phyloP scores from a whole-genome alignment of 2,329 filamentous ascomycete genomes.

The Dactylellina sp. region DNA sequence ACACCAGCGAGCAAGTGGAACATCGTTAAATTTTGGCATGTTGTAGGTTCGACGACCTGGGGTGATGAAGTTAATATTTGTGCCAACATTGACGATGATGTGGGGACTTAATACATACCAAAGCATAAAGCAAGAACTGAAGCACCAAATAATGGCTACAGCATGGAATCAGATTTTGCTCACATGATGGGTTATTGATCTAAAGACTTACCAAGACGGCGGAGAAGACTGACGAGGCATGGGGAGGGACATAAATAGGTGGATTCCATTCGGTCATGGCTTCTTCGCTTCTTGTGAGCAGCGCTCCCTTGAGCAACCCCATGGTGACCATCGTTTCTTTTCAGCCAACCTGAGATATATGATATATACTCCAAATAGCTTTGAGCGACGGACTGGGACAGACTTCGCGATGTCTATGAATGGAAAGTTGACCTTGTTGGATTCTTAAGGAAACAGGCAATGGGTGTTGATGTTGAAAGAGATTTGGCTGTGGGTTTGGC shows the following conservation, averaged over 20 bases:
- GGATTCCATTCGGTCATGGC: constrained; percentile 21
- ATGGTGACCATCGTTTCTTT: constrained; percentile 17
- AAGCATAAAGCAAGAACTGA: constrained; percentile 52
- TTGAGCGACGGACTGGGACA: not conserved
- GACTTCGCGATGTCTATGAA: not conserved
- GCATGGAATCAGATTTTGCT: not conserved
- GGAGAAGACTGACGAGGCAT: constrained; percentile 50
- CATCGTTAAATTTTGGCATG: constrained; percentile 43
- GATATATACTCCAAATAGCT: constrained; percentile 10
- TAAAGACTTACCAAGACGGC: constrained; percentile 49
- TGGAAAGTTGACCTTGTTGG: constrained; percentile 33
- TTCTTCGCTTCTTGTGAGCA: constrained; percentile 16
- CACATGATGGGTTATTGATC: too few relatives aligned
- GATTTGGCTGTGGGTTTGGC: constrained; percentile 1
- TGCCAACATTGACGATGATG: not conserved
- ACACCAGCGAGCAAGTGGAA: constrained; percentile 54
- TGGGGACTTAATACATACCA: constrained; percentile 27
- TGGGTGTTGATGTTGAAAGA: constrained; percentile 1
- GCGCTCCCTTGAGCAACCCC: constrained; percentile 7
- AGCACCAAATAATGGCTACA: constrained; percentile 48
- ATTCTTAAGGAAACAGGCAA: not conserved
- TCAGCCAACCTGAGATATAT: not conserved
- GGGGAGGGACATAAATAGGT: constrained; percentile 40
- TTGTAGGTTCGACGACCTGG: constrained; percentile 48
- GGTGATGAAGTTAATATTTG: not conserved